Percentiles rank a stretch among this genome's conserved stretches.
Evolutionary conservation across 2,329 filamentous ascomycete genomes (phyloP).

Genomic region (Pseudogymnoascus sp.): DNA sequence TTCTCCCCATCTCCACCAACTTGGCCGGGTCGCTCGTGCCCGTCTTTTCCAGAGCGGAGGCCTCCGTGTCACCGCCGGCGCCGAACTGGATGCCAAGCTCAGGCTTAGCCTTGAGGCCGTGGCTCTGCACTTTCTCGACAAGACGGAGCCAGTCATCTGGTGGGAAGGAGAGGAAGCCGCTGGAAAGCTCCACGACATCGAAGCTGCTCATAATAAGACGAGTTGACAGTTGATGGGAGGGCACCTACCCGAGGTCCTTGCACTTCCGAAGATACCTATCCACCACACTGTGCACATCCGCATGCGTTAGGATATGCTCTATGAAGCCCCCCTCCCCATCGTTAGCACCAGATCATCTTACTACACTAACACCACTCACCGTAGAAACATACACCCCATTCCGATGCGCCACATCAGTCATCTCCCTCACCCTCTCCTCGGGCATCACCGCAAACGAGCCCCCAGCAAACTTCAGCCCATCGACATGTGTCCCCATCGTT

Average conservation of each 20-base stretch:
- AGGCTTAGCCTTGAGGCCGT: conserved; percentile 44
- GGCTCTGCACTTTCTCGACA: conserved; percentile 37
- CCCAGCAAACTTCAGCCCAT: conserved; percentile 48
- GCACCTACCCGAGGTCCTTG: conserved; percentile 39
- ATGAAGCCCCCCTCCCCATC: conserved; percentile 41
- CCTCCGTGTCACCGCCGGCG: conserved; percentile 44
- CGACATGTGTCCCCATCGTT: conserved; percentile 47
- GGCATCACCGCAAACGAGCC: conserved; percentile 44
- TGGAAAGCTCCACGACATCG: conserved; percentile 46
- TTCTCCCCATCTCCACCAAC: conserved; percentile 40
- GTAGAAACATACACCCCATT: conserved; percentile 46
- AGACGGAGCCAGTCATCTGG: conserved; percentile 45
- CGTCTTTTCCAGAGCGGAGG: conserved; percentile 38
- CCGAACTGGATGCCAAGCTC: conserved; percentile 51
- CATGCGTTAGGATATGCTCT: conserved; percentile 44
- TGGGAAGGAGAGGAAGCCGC: conserved; percentile 47
- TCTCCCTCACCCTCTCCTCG: conserved; percentile 37
- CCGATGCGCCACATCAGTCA: conserved; percentile 42
- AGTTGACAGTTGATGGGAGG: not conserved
- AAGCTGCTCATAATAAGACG: conserved; percentile 29
- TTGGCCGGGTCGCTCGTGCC: conserved; percentile 43
- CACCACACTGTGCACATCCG: conserved; percentile 37
- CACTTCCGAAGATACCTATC: conserved; percentile 44
- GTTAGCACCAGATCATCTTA: not conserved
- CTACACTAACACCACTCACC: conserved; percentile 22